Evolutionary conservation across 2,329 filamentous ascomycete genomes (phyloP).

Genomic region (Penicillium brevicompactum): DNA sequence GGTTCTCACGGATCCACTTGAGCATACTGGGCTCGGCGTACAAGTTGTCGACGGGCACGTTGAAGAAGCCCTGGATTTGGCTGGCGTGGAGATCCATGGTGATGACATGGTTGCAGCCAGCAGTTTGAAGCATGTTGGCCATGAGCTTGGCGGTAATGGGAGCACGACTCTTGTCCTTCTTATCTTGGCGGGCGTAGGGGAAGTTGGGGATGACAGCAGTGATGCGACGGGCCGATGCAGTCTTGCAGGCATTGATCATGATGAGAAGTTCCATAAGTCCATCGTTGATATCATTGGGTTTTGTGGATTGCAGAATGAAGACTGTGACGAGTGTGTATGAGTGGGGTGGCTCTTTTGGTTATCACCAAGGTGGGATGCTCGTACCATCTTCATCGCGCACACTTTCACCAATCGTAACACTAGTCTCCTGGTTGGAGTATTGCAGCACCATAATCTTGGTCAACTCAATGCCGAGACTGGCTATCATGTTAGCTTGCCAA

Average conservation of each 20-base stretch:
- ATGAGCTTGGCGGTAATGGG: conserved; percentile 95
- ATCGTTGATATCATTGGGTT: conserved; percentile 95
- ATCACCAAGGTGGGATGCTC: conserved; percentile 14
- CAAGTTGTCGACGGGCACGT: conserved; percentile 76
- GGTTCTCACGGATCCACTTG: conserved; percentile 86
- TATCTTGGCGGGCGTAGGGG: conserved; percentile 94
- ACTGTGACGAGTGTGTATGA: conserved; percentile 52
- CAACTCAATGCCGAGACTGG: conserved; percentile 66
- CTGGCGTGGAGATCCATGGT: conserved; percentile 95
- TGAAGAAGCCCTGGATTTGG: conserved; percentile 96
- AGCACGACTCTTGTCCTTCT: conserved; percentile 95
- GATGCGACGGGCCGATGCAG: conserved; percentile 82
- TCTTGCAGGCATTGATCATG: conserved; percentile 95
- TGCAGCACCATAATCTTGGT: conserved; percentile 70
- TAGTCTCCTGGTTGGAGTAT: conserved; percentile 64
- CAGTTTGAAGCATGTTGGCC: conserved; percentile 96
- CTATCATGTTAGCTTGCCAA: conserved; percentile 15
- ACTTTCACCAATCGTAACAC: conserved; percentile 90
- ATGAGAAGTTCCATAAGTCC: conserved; percentile 97
- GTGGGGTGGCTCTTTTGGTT: conserved; percentile 7
- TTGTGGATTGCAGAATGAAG: conserved; percentile 94
- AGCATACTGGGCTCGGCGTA: conserved; percentile 93
- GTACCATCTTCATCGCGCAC: conserved; percentile 92
- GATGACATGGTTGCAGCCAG: conserved; percentile 89
- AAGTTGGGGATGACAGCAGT: conserved; percentile 96